A percentile compares a stretch with the other conserved stretches of the same genome.
Evolutionary conservation across 768 basidiomycete genomes (phyloP).

Genomic region (Kwoniella newhampshirensis): DNA sequence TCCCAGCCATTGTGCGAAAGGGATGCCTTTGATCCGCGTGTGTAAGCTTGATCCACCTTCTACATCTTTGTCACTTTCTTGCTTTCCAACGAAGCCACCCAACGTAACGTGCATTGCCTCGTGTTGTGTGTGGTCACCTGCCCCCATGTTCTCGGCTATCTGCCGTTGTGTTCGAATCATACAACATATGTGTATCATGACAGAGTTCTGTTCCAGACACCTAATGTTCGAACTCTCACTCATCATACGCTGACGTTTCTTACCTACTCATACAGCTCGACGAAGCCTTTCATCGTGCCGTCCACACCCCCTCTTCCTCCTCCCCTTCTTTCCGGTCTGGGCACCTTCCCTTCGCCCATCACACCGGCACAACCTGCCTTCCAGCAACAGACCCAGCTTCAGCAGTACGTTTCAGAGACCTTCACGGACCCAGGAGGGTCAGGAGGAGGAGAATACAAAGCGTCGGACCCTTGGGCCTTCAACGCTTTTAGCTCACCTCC

Average conservation of each 20-base stretch:
- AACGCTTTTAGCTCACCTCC: conserved; percentile 36
- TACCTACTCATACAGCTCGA: conserved; percentile 26
- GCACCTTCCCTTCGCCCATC: conserved; percentile 16
- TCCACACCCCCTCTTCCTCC: conserved; percentile 31
- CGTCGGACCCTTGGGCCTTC: conserved; percentile 17
- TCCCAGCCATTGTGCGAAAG: too few species aligned
- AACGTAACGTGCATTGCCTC: too few species aligned
- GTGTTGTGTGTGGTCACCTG: too few species aligned
- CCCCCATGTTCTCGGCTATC: too few species aligned
- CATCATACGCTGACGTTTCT: background rate
- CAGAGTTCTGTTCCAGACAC: too few species aligned
- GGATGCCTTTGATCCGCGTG: too few species aligned
- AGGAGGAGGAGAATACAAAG: conserved; percentile 17
- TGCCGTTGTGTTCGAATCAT: too few species aligned
- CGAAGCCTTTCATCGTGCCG: conserved; percentile 24
- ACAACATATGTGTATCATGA: too few species aligned
- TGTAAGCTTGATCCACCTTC: too few species aligned
- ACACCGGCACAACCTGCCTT: conserved; percentile 14
- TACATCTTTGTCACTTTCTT: too few species aligned
- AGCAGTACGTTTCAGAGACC: conserved; percentile 12
- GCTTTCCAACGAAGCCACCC: too few species aligned
- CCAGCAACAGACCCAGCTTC: conserved; percentile 9
- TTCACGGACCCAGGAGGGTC: conserved; percentile 8
- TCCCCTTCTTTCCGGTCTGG: conserved; percentile 5
- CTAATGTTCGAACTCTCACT: too few species aligned